Base-by-base conservation (phyloP, 192 early-diverging fungal species). In the Coemansia sp. region DNA sequence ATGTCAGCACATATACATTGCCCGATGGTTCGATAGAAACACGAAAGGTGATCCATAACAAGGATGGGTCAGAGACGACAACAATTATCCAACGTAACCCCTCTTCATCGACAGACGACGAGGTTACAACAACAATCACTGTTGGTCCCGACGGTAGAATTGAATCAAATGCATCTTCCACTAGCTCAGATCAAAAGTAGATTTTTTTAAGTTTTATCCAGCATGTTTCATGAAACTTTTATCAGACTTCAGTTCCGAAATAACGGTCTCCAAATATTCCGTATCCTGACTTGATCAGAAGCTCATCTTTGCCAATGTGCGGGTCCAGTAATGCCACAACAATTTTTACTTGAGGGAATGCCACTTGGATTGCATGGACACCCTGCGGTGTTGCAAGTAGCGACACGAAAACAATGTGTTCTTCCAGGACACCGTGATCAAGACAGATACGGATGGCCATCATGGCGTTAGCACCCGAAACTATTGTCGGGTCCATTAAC, bases 361-460 rank as follows among this genome's bases (percentile, higher is more conserved):
- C 93, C 9, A 83, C 76, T 2, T 87, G 68, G 23, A 98, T 85
- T 2, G 87, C 87, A 53, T 88, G 85, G 4, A 95, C 56, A 18
- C 93, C 93, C 50, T 84, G 83, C 14, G 86, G 82, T 0, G 90
- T 84, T 9, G 95, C 85, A 30, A 98, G 77, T 59, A 94, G 84
- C 6, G 88, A 86, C 37, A 93, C 61, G 67, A 95, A 94, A 14
- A 94, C 84, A 46, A 98, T 94, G 49, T 83, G 77, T n/a, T 87
- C 80, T 66, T 93, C 90, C 0, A 84, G 86, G 4, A 95, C 89
- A 57, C 89, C 85, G 58, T 98, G 93, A 74, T 98, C 95, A 8
- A 93, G 67, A 53, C 96, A 80, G 30, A 96, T 91, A 37, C 93
- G 85, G 39, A 98, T 90, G 14, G 95, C 94, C 95, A 98, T 98